Percentiles rank a stretch among this genome's conserved stretches.
phyloP scores from a whole-genome alignment of 352 stramenopile genomes.

The Hyaloperonospora arabidopsidis region DNA sequence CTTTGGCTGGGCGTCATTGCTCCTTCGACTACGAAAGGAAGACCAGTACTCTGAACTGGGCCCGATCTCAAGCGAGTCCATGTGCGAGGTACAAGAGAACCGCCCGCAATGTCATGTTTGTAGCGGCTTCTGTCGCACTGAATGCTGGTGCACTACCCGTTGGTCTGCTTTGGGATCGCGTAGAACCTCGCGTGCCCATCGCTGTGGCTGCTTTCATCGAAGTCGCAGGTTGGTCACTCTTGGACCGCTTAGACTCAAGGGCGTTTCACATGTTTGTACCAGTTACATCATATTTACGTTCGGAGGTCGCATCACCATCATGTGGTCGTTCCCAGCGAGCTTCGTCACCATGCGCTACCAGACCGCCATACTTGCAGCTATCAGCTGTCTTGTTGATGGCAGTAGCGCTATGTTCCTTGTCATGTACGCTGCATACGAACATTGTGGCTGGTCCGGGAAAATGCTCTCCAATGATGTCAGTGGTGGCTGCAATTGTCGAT shows the following conservation, averaged over 20 bases:
- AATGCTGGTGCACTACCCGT: constrained; percentile 72
- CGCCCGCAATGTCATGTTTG: constrained; percentile 85
- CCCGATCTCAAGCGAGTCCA: constrained; percentile 16
- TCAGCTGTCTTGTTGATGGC: constrained; percentile 71
- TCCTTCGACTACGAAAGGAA: constrained; percentile 79
- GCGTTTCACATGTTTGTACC: constrained; percentile 67
- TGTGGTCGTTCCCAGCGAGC: constrained; percentile 64
- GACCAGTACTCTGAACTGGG: constrained; percentile 77
- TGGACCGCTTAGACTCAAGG: constrained; percentile 70
- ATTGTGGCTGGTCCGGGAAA: constrained; percentile 34
- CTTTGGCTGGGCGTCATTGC: constrained; percentile 81
- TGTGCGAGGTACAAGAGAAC: constrained; percentile 71
- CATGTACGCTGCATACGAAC: constrained; percentile 46
- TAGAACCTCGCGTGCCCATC: constrained; percentile 50
- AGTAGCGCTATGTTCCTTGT: constrained; percentile 72
- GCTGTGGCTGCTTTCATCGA: constrained; percentile 51
- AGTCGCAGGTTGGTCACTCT: constrained; percentile 54
- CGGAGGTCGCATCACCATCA: constrained; percentile 75
- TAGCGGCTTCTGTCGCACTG: constrained; percentile 67
- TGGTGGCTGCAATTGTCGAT: constrained; percentile 44
- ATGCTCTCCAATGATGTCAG: constrained; percentile 44
- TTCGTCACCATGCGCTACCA: constrained; percentile 70
- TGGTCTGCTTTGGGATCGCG: constrained; percentile 70
- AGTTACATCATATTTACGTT: constrained; percentile 63
- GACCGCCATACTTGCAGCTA: constrained; percentile 66